Evolutionary conservation across 768 basidiomycete species (phyloP).

Genomic region (Rhizopogon vulgaris): DNA sequence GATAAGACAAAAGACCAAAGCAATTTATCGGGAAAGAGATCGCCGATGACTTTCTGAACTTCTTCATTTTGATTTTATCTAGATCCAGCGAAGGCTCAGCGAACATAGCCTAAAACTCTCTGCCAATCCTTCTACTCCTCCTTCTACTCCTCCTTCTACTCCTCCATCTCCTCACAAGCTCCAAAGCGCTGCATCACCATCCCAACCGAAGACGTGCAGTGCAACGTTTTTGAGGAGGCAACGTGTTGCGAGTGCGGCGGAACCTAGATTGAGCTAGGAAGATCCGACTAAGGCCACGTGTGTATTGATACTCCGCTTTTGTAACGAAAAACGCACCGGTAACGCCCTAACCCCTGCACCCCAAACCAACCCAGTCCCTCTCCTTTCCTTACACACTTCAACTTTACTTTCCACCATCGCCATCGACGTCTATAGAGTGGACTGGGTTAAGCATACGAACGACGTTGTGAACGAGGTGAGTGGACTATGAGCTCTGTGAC

Average conservation of each 20-base stretch:
- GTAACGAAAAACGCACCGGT: neutral
- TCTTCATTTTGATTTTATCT: too few relatives aligned
- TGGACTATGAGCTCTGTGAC: neutral
- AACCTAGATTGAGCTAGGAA: neutral
- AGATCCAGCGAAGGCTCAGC: too few relatives aligned
- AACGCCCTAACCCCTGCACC: slow-evolving; percentile 1
- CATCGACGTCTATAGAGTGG: neutral
- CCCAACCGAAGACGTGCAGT: neutral
- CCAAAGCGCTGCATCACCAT: too few relatives aligned
- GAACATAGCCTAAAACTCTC: too few relatives aligned
- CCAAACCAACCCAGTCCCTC: neutral
- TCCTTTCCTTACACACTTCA: neutral
- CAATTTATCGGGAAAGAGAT: too few relatives aligned
- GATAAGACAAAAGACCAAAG: too few relatives aligned
- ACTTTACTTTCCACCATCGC: neutral
- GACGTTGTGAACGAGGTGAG: too few relatives aligned
- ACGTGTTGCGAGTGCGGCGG: neutral
- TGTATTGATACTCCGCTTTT: neutral
- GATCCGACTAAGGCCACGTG: neutral
- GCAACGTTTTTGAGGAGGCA: neutral
- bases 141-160: too few relatives aligned
- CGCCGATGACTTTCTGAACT: too few relatives aligned
- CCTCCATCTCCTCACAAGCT: too few relatives aligned
- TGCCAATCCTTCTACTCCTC: too few relatives aligned
- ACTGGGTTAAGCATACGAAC: neutral